Base-by-base conservation (phyloP, 2,329 filamentous ascomycete species). In the Canariomyces notabilis region DNA sequence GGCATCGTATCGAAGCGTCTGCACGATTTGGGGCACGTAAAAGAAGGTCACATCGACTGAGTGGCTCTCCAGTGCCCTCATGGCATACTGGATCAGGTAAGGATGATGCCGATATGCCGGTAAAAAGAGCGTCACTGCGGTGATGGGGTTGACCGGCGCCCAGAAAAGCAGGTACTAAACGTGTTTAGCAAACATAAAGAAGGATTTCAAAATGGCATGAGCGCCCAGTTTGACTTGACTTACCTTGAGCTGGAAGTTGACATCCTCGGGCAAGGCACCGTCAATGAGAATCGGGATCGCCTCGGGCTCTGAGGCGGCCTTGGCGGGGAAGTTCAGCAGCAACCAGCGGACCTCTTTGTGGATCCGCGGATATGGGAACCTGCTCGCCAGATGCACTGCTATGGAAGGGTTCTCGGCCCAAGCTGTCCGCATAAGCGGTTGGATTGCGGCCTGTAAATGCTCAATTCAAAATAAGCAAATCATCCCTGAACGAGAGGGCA, bases 41-140 rank as follows among this genome's bases (percentile, higher is more conserved):
- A 97, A 98, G 74, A 99, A 98, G 0, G 91, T 95, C 16, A 97
- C 83, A 62, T 97, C 93, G n/a, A 96, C 84, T 0, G 89, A 85
- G 61, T 98, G 93, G 57, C 86, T 90, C 63, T 98, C 93, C 38
- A 99, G 68, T 3, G 93, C 88, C 59, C 90, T 82, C 83, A 98
- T 95, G 1, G 93, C 93, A 65, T 97, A 98, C 65, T 99, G 94
- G 32, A 97, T 80, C 43, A 98, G 77, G 67, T 90, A 94, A 0
- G 94, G 87, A 60, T 99, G 85, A 59, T 95, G 91, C 33, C 83
- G 82, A 64, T 94, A 98, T 1, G 85, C 82, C 0, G 94, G 94
- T 56, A 95, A 65, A 71, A 98, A 97, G 67, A 94, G 89, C 0
- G 89, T 95, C 6, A 94, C 84, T 1, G 94, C 90, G 8, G 90